Evolutionary conservation across 768 basidiomycete genomes (phyloP).

Genomic region (Lentinula sp.): DNA sequence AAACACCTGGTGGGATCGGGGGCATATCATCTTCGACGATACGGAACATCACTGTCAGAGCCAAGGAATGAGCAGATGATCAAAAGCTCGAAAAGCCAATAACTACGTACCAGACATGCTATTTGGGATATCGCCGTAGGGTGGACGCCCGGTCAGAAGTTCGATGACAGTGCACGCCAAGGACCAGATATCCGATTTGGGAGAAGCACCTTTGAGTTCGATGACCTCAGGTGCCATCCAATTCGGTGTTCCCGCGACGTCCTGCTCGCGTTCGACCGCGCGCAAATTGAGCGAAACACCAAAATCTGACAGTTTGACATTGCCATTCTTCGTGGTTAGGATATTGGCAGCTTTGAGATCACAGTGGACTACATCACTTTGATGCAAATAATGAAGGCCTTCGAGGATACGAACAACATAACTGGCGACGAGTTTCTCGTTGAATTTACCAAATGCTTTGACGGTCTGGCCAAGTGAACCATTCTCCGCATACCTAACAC

Average conservation of each 20-base stretch:
- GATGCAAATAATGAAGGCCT: slow-evolving; percentile 89
- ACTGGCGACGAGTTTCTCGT: slow-evolving; percentile 84
- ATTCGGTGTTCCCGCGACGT: slow-evolving; percentile 92
- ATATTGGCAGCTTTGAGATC: slow-evolving; percentile 99
- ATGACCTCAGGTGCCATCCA: slow-evolving; percentile 99
- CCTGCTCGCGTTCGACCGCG: slow-evolving; percentile 82
- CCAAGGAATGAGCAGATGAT: slow-evolving; percentile 1
- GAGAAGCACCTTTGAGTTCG: slow-evolving; percentile 88
- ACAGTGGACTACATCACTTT: slow-evolving; percentile 88
- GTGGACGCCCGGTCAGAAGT: slow-evolving; percentile 86
- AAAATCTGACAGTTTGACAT: slow-evolving; percentile 96
- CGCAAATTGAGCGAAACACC: slow-evolving; percentile 95
- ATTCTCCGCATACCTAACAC: slow-evolving; percentile 84
- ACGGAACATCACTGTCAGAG: slow-evolving; percentile 81
- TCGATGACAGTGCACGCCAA: slow-evolving; percentile 93
- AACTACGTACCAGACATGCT: slow-evolving; percentile 73
- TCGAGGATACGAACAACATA: slow-evolving; percentile 97
- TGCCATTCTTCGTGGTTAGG: slow-evolving; percentile 96
- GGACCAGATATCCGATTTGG: slow-evolving; percentile 94
- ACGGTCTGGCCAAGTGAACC: slow-evolving; percentile 92
- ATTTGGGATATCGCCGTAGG: slow-evolving; percentile 85
- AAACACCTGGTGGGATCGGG: slow-evolving; percentile 76
- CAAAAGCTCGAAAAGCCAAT: slow-evolving; percentile 7
- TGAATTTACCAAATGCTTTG: slow-evolving; percentile 90
- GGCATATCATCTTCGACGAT: slow-evolving; percentile 94